Percentiles rank a stretch among this genome's conserved stretches.
Evolutionary conservation across 345 rosid genomes (phyloP).

Genomic region (Citrus medica): DNA sequence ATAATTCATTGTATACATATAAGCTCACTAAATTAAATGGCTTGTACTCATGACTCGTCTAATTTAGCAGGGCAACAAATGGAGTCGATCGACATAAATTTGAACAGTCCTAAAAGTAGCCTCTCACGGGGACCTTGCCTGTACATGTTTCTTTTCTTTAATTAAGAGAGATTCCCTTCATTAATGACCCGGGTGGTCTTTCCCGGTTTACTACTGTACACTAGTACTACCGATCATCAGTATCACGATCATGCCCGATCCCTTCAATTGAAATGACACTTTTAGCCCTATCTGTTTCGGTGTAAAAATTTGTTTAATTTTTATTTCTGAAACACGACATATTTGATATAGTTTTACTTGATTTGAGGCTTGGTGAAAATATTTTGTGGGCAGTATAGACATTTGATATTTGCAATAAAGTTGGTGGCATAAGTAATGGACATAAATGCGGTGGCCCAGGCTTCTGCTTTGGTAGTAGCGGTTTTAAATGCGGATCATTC

Average conservation of each 20-base stretch:
- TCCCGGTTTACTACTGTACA: not conserved
- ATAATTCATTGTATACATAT: no score
- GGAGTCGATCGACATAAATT: not conserved
- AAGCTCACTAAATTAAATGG: not conserved
- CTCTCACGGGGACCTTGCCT: slow-evolving; percentile 3
- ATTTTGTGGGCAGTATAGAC: not conserved
- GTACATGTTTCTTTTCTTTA: slow-evolving; percentile 15
- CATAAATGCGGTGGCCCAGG: slow-evolving; percentile 64
- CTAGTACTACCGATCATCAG: not conserved
- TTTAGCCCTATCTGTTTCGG: not conserved
- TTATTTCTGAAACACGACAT: no score
- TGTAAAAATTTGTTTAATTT: no score
- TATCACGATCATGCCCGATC: slow-evolving; percentile 14
- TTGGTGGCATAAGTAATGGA: slow-evolving; percentile 22
- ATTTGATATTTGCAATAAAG: slow-evolving; percentile 5
- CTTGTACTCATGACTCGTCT: not conserved
- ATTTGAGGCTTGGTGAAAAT: no score
- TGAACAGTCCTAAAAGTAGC: not conserved
- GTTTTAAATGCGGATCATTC: slow-evolving; percentile 59
- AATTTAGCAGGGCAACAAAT: not conserved
- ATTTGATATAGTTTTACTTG: no score
- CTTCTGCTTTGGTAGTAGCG: slow-evolving; percentile 78
- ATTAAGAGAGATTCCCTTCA: slow-evolving; percentile 47
- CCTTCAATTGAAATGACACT: not conserved
- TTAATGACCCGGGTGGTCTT: slow-evolving; percentile 21